Percentiles rank a stretch among this genome's conserved stretches.
These are phyloP conservation scores for Cryptococcus sp. DNA, from an alignment of 1,284 basidiomycete genomes.

Conservation along the genomic window DNA sequence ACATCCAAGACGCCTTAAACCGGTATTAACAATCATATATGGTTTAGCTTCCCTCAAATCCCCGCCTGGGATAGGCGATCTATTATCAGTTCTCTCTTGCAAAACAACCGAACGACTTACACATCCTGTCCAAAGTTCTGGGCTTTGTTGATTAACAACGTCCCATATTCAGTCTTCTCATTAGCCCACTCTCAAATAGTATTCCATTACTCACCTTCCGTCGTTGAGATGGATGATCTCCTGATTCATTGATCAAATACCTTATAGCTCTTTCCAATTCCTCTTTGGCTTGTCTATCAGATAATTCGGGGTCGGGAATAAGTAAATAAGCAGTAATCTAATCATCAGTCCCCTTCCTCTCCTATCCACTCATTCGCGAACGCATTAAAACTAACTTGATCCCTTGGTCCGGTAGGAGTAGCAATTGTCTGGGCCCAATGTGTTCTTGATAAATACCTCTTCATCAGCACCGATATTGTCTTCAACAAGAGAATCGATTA, in stretches of 20 bases:
- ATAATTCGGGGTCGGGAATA: constrained; percentile 24
- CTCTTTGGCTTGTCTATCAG: constrained; percentile 14
- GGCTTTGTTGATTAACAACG: constrained; percentile 36
- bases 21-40: constrained; percentile 41
- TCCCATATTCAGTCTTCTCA: constrained; percentile 34
- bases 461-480: background rate
- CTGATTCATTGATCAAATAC: constrained; percentile 26
- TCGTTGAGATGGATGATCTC: constrained; percentile 20
- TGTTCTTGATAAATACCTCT: constrained; percentile 39
- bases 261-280: constrained; percentile 28
- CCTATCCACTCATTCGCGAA: background rate
- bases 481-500: background rate
- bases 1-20: constrained; percentile 40
- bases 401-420: constrained; percentile 38
- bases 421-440: constrained; percentile 42
- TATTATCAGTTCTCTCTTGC: constrained; percentile 2
- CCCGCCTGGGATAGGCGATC: constrained; percentile 33
- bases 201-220: constrained; percentile 14
- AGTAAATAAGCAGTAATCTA: constrained; percentile 41
- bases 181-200: background rate
- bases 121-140: constrained; percentile 40
- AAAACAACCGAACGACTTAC: constrained; percentile 15
- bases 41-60: constrained; percentile 40
- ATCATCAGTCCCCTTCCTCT: background rate
- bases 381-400: constrained; percentile 21